Conservation (phyloP, 164 flowering plant species). For the Chloranthus sessilifolius region DNA sequence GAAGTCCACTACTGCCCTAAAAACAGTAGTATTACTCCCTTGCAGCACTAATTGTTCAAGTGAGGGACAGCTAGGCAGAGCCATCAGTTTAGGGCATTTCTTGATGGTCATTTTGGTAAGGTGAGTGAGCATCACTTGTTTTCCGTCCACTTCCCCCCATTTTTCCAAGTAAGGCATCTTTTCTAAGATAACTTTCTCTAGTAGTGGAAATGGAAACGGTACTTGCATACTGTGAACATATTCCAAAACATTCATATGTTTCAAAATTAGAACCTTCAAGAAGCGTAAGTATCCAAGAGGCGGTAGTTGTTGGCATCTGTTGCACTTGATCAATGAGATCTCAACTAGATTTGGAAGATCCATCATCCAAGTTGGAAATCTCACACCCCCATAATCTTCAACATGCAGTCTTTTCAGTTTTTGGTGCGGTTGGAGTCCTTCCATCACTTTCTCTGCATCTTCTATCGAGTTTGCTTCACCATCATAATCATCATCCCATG, state of each 20-base stretch:
- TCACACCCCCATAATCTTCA: slow-evolving; percentile 12
- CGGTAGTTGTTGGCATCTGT: slow-evolving; percentile 14
- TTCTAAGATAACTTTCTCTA: slow-evolving; percentile 3
- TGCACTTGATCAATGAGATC: slow-evolving; percentile 15
- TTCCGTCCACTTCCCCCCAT: slow-evolving; percentile 5
- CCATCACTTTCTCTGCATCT: slow-evolving; percentile 5
- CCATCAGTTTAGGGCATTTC: slow-evolving; percentile 9
- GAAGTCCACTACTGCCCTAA: slow-evolving; percentile 1
- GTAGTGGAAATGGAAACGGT: slow-evolving; percentile 10
- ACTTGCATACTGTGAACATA: no score
- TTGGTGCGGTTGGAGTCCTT: slow-evolving; percentile 19
- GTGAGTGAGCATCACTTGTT: background rate
- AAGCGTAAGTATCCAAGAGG: slow-evolving; percentile 18
- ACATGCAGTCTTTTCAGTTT: slow-evolving; percentile 15
- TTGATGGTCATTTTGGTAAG: slow-evolving; percentile 7
- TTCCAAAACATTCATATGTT: slow-evolving; percentile 11
- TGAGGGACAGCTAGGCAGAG: slow-evolving; percentile 6
- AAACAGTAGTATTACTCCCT: background rate
- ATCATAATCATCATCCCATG: background rate
- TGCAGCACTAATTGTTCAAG: slow-evolving; percentile 7
- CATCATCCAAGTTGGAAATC: slow-evolving; percentile 20
- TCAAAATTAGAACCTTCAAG: no score
- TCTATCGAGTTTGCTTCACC: background rate
- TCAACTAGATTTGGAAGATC: slow-evolving; percentile 9
- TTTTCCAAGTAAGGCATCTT: slow-evolving; percentile 11